phyloP scores from a whole-genome alignment of 805 yeast genomes.

The Ogataea wickerhamii region DNA sequence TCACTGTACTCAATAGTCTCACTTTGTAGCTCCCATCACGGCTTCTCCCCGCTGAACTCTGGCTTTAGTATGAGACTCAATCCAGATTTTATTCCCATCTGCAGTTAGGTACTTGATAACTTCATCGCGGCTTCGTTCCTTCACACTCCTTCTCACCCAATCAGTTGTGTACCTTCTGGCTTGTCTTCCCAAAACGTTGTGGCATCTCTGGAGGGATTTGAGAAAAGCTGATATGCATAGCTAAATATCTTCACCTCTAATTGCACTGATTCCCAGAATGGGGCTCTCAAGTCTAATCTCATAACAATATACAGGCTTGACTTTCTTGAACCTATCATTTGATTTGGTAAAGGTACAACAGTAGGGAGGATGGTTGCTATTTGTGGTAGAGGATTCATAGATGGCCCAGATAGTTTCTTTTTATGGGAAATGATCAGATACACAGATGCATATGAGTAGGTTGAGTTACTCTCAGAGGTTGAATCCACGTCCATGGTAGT shows the following conservation, averaged over 20 bases:
- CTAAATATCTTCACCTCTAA: background rate
- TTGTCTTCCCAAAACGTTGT: conserved; percentile 1
- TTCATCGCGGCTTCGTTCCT: background rate
- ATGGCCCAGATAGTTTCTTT: conserved; percentile 3
- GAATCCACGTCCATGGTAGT: conserved; percentile 2
- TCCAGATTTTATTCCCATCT: conserved; percentile 2
- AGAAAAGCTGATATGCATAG: background rate
- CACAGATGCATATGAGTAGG: too few species aligned
- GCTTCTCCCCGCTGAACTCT: conserved; percentile 5
- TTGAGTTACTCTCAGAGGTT: background rate
- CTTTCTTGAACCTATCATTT: background rate
- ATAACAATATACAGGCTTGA: background rate
- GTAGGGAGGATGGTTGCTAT: too few species aligned
- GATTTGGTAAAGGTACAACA: too few species aligned
- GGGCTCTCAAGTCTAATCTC: background rate
- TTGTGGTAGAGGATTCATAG: background rate
- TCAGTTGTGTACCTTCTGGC: conserved; percentile 1
- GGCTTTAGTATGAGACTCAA: conserved; percentile 4
- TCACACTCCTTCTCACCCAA: conserved; percentile 5
- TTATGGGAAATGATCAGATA: background rate
- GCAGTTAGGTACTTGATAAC: conserved; percentile 2
- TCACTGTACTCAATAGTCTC: conserved; percentile 6
- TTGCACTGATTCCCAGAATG: conserved; percentile 4
- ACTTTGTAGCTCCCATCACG: conserved; percentile 1
- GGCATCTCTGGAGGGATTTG: conserved; percentile 5